Evolutionary conservation across 192 early-diverging fungal genomes (phyloP), one percentile per base, ranked within the genome.

Genomic region (Rhizophagus sp.): DNA sequence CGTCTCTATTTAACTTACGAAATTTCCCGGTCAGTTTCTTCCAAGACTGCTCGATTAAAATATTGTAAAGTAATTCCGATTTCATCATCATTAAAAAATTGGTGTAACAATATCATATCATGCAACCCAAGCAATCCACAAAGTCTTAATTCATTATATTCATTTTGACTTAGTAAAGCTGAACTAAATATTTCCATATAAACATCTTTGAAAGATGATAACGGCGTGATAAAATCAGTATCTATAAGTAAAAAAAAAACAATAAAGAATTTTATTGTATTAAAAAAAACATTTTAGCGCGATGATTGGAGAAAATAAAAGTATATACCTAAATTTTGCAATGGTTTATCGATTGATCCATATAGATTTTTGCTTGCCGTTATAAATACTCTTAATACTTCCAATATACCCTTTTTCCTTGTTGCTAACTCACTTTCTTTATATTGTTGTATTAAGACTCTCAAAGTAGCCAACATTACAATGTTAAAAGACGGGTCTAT

Each of bases 191-290:
- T 81, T 62, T 86, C 89, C 76, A 95, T 92, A 75, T 95, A 86
- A n/a, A 91, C 88, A 80, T 90, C 90, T 82, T 97, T 96, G 78
- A 89, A 94, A 0, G 91, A 64, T 7, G 92, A 79, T 47, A 96
- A 81, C 27, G 94, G 93, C 10, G 87, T 91, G 19, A 84, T 75
- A 74, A 90, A 84, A 34, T 89, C 90, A 17, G 82, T 71, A 64
- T 92, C 87, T 73, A 84, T 83, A 15, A 44, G n/a, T 61, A 57
- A 57, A 39, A 57, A 57, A 39, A 9, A 73, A 66, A 15, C 47
- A 34, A 30, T n/a, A 41, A 41, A 49, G 3, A 36, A 36, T 36
- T 68, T 33, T 17, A 36, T 34, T 34, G 34, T 68, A 36, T 19
- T 39, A 2, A 10, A 2, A 69, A 69, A 33, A 69, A 41, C 9